phyloP scores from a whole-genome alignment of 2,329 filamentous ascomycete genomes.

The Pestalotiopsis sp. region DNA sequence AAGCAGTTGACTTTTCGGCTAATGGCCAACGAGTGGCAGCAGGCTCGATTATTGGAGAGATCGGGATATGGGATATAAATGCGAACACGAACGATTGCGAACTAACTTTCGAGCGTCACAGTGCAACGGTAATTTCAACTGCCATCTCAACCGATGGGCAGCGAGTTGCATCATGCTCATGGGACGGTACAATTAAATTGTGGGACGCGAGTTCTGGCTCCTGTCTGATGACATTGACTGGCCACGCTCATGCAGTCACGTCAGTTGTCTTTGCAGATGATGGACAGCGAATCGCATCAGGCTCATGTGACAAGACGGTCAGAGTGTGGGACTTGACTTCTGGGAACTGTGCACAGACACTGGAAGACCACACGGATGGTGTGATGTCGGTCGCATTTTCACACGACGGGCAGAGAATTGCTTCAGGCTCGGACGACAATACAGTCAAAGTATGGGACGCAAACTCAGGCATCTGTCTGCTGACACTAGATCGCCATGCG shows the following conservation, averaged over 20 bases:
- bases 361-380: neutral
- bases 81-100: neutral
- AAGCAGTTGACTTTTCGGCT: neutral
- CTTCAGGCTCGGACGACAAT: conserved; percentile 5
- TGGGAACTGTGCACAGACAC: neutral
- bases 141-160: neutral
- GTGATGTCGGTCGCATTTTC: too few relatives aligned
- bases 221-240: conserved; percentile 10
- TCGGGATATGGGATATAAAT: neutral
- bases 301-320: neutral
- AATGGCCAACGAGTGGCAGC: neutral
- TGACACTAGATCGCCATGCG: conserved; percentile 19
- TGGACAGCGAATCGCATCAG: neutral
- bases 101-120: neutral
- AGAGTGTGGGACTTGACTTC: neutral
- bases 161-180: neutral
- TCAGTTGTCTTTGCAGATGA: conserved; percentile 15
- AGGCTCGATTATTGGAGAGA: neutral
- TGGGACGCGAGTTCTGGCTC: neutral
- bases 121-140: neutral
- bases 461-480: neutral
- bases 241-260: conserved; percentile 11
- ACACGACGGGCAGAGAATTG: conserved; percentile 8
- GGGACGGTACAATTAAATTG: neutral
- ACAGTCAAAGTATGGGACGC: conserved; percentile 10